A percentile compares a stretch with the other conserved stretches of the same genome.
Evolutionary conservation across 139 green algal species (phyloP).

Genomic region (Tetradesmus obliquus): DNA sequence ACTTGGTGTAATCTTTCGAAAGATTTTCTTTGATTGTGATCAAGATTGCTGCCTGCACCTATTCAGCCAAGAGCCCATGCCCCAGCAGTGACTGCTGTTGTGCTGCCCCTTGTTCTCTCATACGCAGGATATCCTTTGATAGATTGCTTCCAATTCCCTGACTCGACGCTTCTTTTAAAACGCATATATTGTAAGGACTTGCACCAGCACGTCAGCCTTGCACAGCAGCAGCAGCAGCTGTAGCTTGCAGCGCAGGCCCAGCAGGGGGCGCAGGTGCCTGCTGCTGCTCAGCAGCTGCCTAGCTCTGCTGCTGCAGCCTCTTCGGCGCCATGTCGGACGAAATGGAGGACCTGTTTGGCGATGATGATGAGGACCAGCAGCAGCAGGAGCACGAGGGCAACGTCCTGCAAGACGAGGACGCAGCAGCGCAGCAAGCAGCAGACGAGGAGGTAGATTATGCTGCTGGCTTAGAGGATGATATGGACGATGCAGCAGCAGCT

Average conservation of each 20-base stretch:
- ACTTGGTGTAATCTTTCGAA: too few relatives aligned
- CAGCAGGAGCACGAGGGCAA: slow-evolving; percentile 3
- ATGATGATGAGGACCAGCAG: slow-evolving; percentile 51
- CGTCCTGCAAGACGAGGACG: background rate
- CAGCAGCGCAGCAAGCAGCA: slow-evolving; percentile 10
- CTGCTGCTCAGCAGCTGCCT: background rate
- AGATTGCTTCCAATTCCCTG: too few relatives aligned
- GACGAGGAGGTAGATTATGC: background rate
- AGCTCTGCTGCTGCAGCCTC: background rate
- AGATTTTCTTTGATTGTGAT: background rate
- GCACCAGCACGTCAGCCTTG: too few relatives aligned
- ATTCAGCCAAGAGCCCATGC: background rate
- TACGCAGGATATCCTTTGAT: too few relatives aligned
- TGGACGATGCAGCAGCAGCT: slow-evolving; percentile 17
- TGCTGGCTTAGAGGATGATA: background rate
- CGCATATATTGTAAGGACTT: too few relatives aligned
- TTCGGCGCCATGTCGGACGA: slow-evolving; percentile 43
- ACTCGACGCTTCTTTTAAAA: too few relatives aligned
- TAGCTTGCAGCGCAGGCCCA: background rate
- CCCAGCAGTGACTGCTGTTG: background rate
- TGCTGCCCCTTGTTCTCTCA: background rate
- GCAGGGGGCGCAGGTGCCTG: background rate
- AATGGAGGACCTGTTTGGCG: slow-evolving; percentile 64
- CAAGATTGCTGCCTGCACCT: background rate
- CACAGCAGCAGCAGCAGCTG: background rate